Base-by-base conservation (phyloP, 805 yeast genomes). In the Candida sithepensis region DNA sequence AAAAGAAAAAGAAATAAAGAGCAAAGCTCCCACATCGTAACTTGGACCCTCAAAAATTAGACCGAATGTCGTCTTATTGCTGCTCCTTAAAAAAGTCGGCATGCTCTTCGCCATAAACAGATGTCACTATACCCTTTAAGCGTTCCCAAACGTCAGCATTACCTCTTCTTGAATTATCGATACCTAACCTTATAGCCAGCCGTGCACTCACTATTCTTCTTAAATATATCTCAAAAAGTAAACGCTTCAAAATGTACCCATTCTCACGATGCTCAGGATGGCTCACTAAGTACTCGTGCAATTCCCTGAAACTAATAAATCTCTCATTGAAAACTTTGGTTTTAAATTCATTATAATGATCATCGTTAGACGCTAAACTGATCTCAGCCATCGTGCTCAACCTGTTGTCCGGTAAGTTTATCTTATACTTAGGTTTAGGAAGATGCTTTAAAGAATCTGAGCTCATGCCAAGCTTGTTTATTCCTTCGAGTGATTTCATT, bases 51-150 rank as follows among this genome's bases (percentile, higher is more conserved):
- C n/a, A n/a, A n/a, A n/a, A n/a, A n/a, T n/a, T n/a, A n/a, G n/a
- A n/a, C n/a, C n/a, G n/a, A n/a, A n/a, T n/a, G n/a, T n/a, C n/a
- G n/a, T n/a, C 8, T n/a, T 19, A 24, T 20, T 42, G 42, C 37
- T 62, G 65, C 20, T 55, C 58, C 21, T 47, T 44, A 49, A 63
- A 60, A 33, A 60, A 51, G 1, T 41, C 21, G 19, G 54, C 44
- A 34, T 61, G 65, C 3, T 59, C 61, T 19, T 63, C 62, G 6
- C 77, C 77, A 28, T 68, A 79, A 37, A 84, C 74, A 21, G 82
- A 65, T 39, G 75, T 73, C 16, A 82, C 83, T 59, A 85, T 65
- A 49, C 77, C 78, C 37, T 73, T 64, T 50, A 83, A 66, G 3
- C 76, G 78, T 2, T 60, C 54, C 45, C 65, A 61, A 24, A 63